Evolutionary conservation across 331 rosid species (phyloP).

Genomic region (Quercus lobata): DNA sequence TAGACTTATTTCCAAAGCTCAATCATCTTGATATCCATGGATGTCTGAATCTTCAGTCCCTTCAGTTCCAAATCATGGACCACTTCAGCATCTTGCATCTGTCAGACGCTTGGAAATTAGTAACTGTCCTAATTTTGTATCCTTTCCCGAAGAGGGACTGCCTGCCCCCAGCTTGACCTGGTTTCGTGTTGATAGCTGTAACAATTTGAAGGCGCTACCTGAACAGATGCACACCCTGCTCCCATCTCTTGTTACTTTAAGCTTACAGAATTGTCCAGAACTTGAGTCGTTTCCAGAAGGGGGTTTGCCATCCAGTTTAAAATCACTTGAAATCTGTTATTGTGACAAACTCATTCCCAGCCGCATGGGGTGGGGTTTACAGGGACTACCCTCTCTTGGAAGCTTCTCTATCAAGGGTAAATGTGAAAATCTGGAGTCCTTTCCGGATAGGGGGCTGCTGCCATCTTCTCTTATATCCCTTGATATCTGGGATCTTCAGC

Average conservation of each 20-base stretch:
- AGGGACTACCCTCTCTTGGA: too few relatives aligned
- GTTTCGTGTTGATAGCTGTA: neutral
- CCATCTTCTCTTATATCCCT: neutral
- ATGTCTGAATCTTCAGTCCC: conserved; percentile 14
- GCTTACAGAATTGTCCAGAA: too few relatives aligned
- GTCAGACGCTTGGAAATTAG: neutral
- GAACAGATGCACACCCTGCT: neutral
- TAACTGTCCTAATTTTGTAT: too few relatives aligned
- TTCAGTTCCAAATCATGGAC: neutral
- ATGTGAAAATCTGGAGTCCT: neutral
- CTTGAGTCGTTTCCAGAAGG: too few relatives aligned
- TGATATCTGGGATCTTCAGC: neutral
- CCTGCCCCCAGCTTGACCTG: too few relatives aligned
- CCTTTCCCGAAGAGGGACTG: too few relatives aligned
- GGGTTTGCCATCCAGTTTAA: too few relatives aligned
- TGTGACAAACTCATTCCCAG: too few relatives aligned
- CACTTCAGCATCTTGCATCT: neutral
- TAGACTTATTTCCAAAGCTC: conserved; percentile 13
- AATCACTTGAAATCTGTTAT: too few relatives aligned
- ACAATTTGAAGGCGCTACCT: conserved; percentile 1
- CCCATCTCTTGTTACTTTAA: too few relatives aligned
- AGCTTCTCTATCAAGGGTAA: too few relatives aligned
- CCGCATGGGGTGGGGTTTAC: too few relatives aligned
- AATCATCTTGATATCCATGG: neutral
- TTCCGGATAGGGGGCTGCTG: neutral